Percentiles rank a stretch among this genome's conserved stretches.
Conservation (phyloP, 352 stramenopile genomes). For the Pythium sukuiense region DNA sequence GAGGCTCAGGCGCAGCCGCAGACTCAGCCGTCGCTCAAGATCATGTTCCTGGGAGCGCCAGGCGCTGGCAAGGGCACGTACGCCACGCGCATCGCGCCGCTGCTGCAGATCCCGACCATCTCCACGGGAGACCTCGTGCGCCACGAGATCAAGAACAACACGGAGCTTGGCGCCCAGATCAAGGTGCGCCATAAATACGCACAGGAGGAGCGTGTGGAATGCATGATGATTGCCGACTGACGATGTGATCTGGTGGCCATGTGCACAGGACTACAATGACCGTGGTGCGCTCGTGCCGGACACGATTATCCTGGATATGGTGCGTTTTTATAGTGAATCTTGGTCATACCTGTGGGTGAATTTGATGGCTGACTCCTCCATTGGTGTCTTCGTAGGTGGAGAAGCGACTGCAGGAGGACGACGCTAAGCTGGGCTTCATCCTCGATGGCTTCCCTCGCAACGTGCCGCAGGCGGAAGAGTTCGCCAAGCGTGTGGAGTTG, state of each 20-base stretch:
- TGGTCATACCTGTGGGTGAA: not conserved
- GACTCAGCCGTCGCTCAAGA: constrained; percentile 47
- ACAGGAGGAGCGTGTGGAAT: not conserved
- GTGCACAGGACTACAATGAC: constrained; percentile 77
- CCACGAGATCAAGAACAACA: constrained; percentile 85
- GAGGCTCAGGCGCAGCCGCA: constrained; percentile 12
- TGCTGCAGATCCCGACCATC: constrained; percentile 87
- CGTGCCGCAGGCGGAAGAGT: constrained; percentile 83
- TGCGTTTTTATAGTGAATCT: constrained; percentile 12
- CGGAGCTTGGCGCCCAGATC: constrained; percentile 69
- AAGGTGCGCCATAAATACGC: constrained; percentile 38
- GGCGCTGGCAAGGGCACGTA: constrained; percentile 92
- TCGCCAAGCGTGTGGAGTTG: constrained; percentile 72
- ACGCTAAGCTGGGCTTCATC: constrained; percentile 83
- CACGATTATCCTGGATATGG: constrained; percentile 89
- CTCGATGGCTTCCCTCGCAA: constrained; percentile 90
- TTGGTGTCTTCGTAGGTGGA: constrained; percentile 43
- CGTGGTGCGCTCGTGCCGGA: constrained; percentile 84
- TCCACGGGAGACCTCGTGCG: constrained; percentile 89
- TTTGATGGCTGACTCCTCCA: not conserved
- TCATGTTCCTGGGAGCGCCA: constrained; percentile 91
- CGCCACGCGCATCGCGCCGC: constrained; percentile 79
- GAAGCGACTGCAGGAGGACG: constrained; percentile 62
- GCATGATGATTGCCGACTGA: not conserved
- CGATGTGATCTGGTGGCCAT: not conserved